Percentiles rank a stretch among this genome's conserved stretches.
phyloP scores from a whole-genome alignment of 495 filamentous ascomycete genomes.

The Talaromyces stipitatus region DNA sequence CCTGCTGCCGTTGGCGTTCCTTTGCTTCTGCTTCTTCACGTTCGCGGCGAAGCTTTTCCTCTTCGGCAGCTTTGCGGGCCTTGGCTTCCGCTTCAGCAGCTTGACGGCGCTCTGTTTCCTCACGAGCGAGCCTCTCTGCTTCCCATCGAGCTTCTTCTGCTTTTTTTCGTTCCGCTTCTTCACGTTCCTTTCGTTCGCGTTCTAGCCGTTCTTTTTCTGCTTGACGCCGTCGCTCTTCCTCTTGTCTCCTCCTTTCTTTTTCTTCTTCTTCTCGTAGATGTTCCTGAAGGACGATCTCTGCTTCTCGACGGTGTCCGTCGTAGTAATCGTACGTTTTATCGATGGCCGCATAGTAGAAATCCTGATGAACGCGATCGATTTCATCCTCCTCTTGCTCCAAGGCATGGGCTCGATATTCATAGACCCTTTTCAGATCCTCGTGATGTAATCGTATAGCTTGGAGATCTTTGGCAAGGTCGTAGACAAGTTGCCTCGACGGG shows the following conservation, averaged over 20 bases:
- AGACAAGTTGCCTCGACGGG: slow-evolving; percentile 42
- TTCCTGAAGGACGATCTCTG: slow-evolving; percentile 33
- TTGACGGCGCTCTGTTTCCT: slow-evolving; percentile 15
- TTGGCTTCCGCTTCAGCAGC: slow-evolving; percentile 26
- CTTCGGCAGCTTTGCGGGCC: slow-evolving; percentile 7
- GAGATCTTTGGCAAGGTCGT: slow-evolving; percentile 35
- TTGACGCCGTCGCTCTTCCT: slow-evolving; percentile 19
- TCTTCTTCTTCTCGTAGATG: slow-evolving; percentile 31
- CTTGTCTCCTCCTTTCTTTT: slow-evolving; percentile 23
- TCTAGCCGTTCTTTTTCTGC: slow-evolving; percentile 29
- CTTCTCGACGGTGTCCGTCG: slow-evolving; percentile 54
- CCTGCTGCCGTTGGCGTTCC: slow-evolving; percentile 11
- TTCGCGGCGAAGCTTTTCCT: slow-evolving; percentile 28
- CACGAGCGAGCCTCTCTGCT: slow-evolving; percentile 12
- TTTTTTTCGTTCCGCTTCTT: slow-evolving; percentile 30
- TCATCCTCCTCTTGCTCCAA: slow-evolving; percentile 41
- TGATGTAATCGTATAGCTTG: slow-evolving; percentile 31
- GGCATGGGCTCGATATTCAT: slow-evolving; percentile 34
- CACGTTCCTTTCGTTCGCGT: slow-evolving; percentile 42
- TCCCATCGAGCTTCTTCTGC: slow-evolving; percentile 34
- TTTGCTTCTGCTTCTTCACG: slow-evolving; percentile 32
- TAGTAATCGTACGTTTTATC: slow-evolving; percentile 55
- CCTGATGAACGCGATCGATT: slow-evolving; percentile 33
- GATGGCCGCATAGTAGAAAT: slow-evolving; percentile 51
- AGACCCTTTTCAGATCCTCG: slow-evolving; percentile 32